Percentiles rank a stretch among this genome's conserved stretches.
These are phyloP conservation scores for Akanthomyces lecanii DNA, from an alignment of 2,329 filamentous ascomycete species.

Conservation along the genomic window DNA sequence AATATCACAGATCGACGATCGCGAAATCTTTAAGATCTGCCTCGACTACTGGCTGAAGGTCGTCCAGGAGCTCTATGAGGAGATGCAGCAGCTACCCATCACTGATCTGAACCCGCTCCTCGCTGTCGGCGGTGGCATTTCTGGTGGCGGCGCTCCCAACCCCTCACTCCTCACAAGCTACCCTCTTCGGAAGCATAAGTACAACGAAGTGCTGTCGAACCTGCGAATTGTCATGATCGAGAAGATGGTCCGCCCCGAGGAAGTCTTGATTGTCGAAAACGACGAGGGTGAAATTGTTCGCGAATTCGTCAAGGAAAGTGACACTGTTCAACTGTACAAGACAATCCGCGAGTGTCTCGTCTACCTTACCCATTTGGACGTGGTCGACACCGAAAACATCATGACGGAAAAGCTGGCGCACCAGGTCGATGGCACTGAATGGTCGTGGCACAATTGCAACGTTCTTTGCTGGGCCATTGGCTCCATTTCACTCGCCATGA, in stretches of 20 bases:
- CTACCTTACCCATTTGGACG: slow-evolving; percentile 94
- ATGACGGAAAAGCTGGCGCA: slow-evolving; percentile 98
- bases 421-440: slow-evolving; percentile 92
- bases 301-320: slow-evolving; percentile 98
- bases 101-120: slow-evolving; percentile 88
- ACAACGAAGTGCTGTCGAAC: slow-evolving; percentile 89
- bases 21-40: slow-evolving; percentile 99
- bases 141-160: slow-evolving; percentile 79
- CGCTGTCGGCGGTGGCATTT: slow-evolving; percentile 66
- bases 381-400: slow-evolving; percentile 95
- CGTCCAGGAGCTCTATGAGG: slow-evolving; percentile 95
- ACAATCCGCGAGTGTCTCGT: slow-evolving; percentile 96
- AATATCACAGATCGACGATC: slow-evolving; percentile 97
- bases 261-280: slow-evolving; percentile 98
- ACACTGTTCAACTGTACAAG: slow-evolving; percentile 99
- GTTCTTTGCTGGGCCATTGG: slow-evolving; percentile 99
- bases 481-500: slow-evolving; percentile 98
- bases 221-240: slow-evolving; percentile 98
- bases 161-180: slow-evolving; percentile 82
- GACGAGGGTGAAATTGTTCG: slow-evolving; percentile 98
- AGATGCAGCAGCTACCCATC: slow-evolving; percentile 95
- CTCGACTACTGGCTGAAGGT: slow-evolving; percentile 99
- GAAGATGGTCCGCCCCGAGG: slow-evolving; percentile 98
- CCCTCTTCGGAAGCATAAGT: slow-evolving; percentile 95
- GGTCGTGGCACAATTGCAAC: slow-evolving; percentile 99